Conservation (phyloP, 2,329 filamentous ascomycete species). For the Boeremia exigua region DNA sequence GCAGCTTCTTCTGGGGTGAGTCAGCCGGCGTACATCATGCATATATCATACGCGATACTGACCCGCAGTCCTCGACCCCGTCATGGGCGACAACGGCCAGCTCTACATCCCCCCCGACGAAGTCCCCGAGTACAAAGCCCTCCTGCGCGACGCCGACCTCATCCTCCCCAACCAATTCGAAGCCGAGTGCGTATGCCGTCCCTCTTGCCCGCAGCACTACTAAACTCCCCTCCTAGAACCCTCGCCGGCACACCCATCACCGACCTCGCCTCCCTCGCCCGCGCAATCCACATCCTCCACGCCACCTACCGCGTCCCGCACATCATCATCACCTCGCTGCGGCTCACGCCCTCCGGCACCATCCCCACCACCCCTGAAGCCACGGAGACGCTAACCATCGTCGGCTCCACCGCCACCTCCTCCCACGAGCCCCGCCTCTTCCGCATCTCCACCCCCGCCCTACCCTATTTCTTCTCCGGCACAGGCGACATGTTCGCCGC, state of each 20-base stretch:
- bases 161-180: conserved; percentile 98
- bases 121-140: conserved; percentile 84
- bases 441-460: conserved; percentile 81
- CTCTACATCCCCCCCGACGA: conserved; percentile 92
- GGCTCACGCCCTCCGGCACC: conserved; percentile 56
- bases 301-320: conserved; percentile 78
- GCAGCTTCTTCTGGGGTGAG: conserved; percentile 86
- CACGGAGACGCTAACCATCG: too few species aligned
- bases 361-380: too few species aligned
- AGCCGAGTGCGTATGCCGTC: too few species aligned
- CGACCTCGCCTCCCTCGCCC: conserved; percentile 73
- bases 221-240: conserved; percentile 59
- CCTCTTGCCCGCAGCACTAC: too few species aligned
- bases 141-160: conserved; percentile 82
- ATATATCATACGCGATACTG: too few species aligned
- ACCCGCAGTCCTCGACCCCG: conserved; percentile 79
- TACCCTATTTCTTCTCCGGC: conserved; percentile 94
- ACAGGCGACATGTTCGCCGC: conserved; percentile 99
- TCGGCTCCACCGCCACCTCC: conserved; percentile 76
- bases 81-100: conserved; percentile 95
- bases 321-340: conserved; percentile 90
- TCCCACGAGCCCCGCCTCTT: conserved; percentile 78
- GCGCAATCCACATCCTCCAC: conserved; percentile 80
- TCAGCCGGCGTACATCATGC: too few species aligned
- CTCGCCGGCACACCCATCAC: conserved; percentile 85